phyloP scores from a whole-genome alignment of 257 asterid genomes.

The Pogostemon cablin region DNA sequence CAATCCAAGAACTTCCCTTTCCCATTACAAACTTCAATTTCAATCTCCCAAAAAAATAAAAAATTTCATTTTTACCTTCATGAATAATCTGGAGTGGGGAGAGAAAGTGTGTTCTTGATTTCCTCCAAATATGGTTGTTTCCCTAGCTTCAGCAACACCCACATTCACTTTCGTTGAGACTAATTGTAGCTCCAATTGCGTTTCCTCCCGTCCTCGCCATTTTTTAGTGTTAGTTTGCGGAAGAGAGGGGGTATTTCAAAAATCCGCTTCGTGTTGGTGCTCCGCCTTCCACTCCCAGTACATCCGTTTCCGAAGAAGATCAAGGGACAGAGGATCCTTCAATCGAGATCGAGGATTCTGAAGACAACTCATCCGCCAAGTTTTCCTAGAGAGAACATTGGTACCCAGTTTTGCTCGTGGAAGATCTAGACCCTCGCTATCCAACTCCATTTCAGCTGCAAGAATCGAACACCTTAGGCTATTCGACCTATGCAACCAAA shows the following conservation, averaged over 20 bases:
- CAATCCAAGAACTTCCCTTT: constrained; percentile 3
- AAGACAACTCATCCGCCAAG: constrained; percentile 52
- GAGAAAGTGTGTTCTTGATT: not conserved
- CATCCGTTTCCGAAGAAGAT: constrained; percentile 42
- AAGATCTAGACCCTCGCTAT: constrained; percentile 77
- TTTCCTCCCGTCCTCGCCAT: constrained; percentile 30
- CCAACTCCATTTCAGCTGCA: constrained; percentile 93
- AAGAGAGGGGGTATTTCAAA: constrained; percentile 31
- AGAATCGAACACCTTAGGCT: too few relatives aligned
- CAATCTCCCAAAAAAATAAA: not conserved
- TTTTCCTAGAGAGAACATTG: constrained; percentile 96
- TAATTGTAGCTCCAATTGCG: constrained; percentile 2
- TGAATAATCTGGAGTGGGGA: constrained; percentile 1
- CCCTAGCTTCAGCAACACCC: constrained; percentile 42
- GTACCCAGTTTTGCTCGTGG: constrained; percentile 94
- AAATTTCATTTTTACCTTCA: too few relatives aligned
- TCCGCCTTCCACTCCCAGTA: constrained; percentile 55
- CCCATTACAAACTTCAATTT: not conserved
- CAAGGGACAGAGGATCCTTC: constrained; percentile 37
- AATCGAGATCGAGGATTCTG: constrained; percentile 44
- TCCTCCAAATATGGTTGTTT: constrained; percentile 35
- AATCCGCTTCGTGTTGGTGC: constrained; percentile 58
- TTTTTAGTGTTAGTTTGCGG: constrained; percentile 26
- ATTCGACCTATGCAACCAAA: too few relatives aligned
- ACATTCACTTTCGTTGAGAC: constrained; percentile 33